Base-by-base conservation (phyloP, 225 moss, liverwort and hornwort genomes). In the Takakia lepidozioides region DNA sequence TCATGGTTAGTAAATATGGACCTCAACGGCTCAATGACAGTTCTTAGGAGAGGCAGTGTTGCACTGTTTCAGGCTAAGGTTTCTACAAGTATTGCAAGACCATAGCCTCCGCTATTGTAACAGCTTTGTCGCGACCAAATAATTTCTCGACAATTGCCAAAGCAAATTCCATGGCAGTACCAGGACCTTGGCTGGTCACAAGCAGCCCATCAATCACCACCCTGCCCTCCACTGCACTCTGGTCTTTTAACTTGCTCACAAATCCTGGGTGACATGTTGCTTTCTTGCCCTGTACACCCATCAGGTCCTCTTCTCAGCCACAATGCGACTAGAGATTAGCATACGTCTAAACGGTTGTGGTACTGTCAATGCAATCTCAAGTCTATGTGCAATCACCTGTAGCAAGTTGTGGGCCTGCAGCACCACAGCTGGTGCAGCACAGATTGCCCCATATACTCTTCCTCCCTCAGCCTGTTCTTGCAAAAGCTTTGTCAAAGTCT, bases 371-470 rank as follows among this genome's bases (percentile, higher is more conserved):
- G n/a, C n/a, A n/a, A n/a, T n/a, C n/a, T n/a, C n/a, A n/a, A n/a
- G n/a, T n/a, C n/a, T n/a, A n/a, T n/a, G n/a, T n/a, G n/a, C n/a
- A n/a, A n/a, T 32, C 32, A 71, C 80, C 81, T 82, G 65, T 41
- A 95, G 56, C 26, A 90, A 60, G 3, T 79, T 86, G 34, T 72
- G 52, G 18, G 53, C 49, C 58, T 87, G 76, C 46, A 95, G 69
- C 19, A 90, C 95, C 24, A 90, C 95, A 19, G 80, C 95, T 16
- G 90, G 95, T 40, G 95, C 82, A 29, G 90, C 95, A 65, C 95
- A 95, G 29, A 95, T 95, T 34, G 90, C 95, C 68, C 86, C 90
- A 29, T 80, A 52, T 3, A 61, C 54, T 40, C 74, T 80, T 41
- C 47, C 66, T 48, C 20, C 67, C 59, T 84, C 68, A 29, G 55